phyloP scores from a whole-genome alignment of 495 filamentous ascomycete genomes.

The Lichenothelia convexa region DNA sequence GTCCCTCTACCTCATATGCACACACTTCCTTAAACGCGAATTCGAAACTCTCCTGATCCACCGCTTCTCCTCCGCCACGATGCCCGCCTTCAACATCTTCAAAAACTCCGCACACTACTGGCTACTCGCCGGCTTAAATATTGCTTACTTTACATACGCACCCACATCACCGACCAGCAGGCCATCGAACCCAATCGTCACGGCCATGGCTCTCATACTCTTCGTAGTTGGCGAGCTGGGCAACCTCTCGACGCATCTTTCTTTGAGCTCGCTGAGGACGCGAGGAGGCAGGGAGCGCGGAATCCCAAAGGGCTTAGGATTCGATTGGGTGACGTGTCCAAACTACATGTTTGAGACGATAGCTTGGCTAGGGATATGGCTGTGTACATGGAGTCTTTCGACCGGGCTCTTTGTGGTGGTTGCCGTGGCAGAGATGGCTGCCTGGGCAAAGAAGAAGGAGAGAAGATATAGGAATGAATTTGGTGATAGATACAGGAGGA shows the following conservation, averaged over 20 bases:
- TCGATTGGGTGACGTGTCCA: conserved; percentile 74
- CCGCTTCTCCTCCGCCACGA: conserved; percentile 83
- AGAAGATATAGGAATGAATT: conserved; percentile 74
- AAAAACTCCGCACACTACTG: conserved; percentile 89
- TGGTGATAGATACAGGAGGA: conserved; percentile 74
- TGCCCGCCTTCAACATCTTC: conserved; percentile 74
- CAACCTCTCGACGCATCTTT: conserved; percentile 63
- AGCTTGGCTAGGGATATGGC: conserved; percentile 60
- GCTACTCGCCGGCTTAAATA: conserved; percentile 61
- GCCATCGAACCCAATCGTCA: conserved; percentile 26
- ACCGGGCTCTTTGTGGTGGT: conserved; percentile 52
- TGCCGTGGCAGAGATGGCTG: conserved; percentile 55
- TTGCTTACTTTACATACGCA: conserved; percentile 70
- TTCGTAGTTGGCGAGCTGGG: conserved; percentile 59
- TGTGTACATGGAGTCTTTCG: conserved; percentile 59
- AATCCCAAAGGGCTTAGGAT: conserved; percentile 77
- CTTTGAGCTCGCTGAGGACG: conserved; percentile 54
- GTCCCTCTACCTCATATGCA: conserved; percentile 46
- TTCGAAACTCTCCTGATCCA: conserved; percentile 87
- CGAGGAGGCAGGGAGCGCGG: conserved; percentile 69
- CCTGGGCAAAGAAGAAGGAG: conserved; percentile 90
- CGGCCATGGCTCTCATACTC: conserved; percentile 45
- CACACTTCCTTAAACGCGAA: conserved; percentile 92
- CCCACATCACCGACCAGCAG: conserved; percentile 43
- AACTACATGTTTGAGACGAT: conserved; percentile 92